Evolutionary conservation across 2,329 filamentous ascomycete species (phyloP).

Genomic region (Mycosphaerella sp.): DNA sequence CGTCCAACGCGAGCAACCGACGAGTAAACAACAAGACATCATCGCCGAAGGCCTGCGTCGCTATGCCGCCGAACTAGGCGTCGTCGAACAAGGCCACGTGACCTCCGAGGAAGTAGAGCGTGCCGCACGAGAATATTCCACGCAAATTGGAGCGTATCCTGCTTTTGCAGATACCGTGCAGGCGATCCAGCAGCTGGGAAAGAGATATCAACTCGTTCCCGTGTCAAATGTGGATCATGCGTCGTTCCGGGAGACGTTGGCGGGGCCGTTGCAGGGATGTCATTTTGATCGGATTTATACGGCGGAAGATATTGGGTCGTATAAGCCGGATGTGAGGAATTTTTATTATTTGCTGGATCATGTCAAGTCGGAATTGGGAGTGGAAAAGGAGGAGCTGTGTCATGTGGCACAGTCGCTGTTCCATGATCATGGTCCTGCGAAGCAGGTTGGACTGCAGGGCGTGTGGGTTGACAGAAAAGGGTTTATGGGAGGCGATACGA

Average conservation of each 20-base stretch:
- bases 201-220: constrained; percentile 53
- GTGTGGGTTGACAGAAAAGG: constrained; percentile 59
- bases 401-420: constrained; percentile 63
- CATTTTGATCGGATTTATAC: constrained; percentile 61
- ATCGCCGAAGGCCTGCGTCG: constrained; percentile 30
- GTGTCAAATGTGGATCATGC: constrained; percentile 54
- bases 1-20: constrained; percentile 51
- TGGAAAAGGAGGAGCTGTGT: constrained; percentile 53
- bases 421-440: constrained; percentile 61
- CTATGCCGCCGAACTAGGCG: constrained; percentile 30
- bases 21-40: constrained; percentile 54
- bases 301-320: constrained; percentile 63
- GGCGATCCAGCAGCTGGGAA: constrained; percentile 46
- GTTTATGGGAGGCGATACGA: constrained; percentile 41
- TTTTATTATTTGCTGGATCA: constrained; percentile 59
- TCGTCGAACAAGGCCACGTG: constrained; percentile 46
- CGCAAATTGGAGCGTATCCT: constrained; percentile 48
- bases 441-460: constrained; percentile 53
- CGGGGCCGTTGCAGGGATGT: constrained; percentile 47
- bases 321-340: constrained; percentile 61
- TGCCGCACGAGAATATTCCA: constrained; percentile 45
- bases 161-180: constrained; percentile 53
- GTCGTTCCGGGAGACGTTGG: constrained; percentile 46
- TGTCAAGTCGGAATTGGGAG: constrained; percentile 49
- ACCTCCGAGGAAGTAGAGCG: constrained; percentile 43